A percentile compares a stretch with the other conserved stretches of the same genome.
Evolutionary conservation across 495 filamentous ascomycete genomes (phyloP).

Genomic region (Trichoderma erinaceum): DNA sequence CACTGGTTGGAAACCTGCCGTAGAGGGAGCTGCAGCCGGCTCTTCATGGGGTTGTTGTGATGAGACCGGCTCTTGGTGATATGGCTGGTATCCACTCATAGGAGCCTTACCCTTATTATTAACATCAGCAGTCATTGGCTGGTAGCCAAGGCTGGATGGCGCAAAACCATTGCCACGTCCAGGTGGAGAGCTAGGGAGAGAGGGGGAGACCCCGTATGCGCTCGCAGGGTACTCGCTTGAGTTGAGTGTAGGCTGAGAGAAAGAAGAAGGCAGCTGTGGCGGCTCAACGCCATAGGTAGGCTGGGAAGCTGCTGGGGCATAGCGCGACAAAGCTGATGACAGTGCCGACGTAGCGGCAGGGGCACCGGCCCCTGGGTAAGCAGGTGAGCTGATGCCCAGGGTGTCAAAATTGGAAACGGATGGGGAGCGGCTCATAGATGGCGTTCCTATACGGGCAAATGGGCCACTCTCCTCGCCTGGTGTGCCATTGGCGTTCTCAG

Average conservation of each 20-base stretch:
- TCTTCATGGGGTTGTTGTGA: slow-evolving; percentile 17
- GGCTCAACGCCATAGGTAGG: neutral
- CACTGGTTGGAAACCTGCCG: slow-evolving; percentile 33
- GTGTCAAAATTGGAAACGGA: slow-evolving; percentile 74
- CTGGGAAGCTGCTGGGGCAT: slow-evolving; percentile 2
- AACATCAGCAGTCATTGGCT: slow-evolving; percentile 22
- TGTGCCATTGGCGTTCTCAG: slow-evolving; percentile 51
- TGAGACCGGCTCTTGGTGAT: neutral
- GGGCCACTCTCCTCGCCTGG: slow-evolving; percentile 61
- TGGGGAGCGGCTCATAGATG: slow-evolving; percentile 73
- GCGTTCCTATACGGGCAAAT: slow-evolving; percentile 75
- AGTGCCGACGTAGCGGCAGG: slow-evolving; percentile 27
- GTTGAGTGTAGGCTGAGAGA: neutral
- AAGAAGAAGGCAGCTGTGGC: neutral
- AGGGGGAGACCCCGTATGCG: slow-evolving; percentile 51
- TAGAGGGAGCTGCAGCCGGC: slow-evolving; percentile 12
- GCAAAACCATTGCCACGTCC: neutral
- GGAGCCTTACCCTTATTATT: slow-evolving; percentile 17
- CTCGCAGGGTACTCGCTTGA: slow-evolving; percentile 17
- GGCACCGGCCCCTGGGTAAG: slow-evolving; percentile 24
- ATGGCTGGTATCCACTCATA: neutral
- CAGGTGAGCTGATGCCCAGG: slow-evolving; percentile 35
- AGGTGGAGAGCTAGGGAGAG: slow-evolving; percentile 28
- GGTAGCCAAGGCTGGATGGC: slow-evolving; percentile 23
- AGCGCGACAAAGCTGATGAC: slow-evolving; percentile 2